Percentiles rank a stretch among this genome's conserved stretches.
Conservation (phyloP, 2,329 filamentous ascomycete species). For the Shiraia sp. region DNA sequence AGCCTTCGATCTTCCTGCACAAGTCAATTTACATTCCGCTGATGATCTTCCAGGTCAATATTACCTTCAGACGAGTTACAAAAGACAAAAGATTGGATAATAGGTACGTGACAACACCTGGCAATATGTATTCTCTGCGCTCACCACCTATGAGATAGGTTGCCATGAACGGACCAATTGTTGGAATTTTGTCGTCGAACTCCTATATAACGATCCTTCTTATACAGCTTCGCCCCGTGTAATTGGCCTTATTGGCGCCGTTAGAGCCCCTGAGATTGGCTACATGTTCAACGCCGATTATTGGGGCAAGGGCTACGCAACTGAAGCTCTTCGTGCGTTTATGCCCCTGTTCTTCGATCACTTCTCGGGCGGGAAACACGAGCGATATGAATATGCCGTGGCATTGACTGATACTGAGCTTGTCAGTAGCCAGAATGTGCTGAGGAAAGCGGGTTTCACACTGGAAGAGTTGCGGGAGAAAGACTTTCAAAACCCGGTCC, state of each 20-base stretch:
- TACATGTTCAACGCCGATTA: constrained; percentile 48
- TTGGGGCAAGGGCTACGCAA: constrained; percentile 50
- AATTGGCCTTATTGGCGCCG: constrained; percentile 49
- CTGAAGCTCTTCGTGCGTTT: constrained; percentile 49
- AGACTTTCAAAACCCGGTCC: constrained; percentile 43
- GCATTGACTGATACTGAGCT: constrained; percentile 57
- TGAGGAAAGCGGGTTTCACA: constrained; percentile 61
- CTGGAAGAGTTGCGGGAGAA: constrained; percentile 49
- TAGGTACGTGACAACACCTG: constrained; percentile 15
- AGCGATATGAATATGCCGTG: constrained; percentile 44
- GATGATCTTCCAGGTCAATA: constrained; percentile 46
- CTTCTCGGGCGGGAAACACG: constrained; percentile 31
- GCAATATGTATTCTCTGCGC: background rate
- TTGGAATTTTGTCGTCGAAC: constrained; percentile 63
- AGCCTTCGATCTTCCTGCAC: constrained; percentile 10
- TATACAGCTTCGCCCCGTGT: constrained; percentile 28
- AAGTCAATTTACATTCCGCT: constrained; percentile 2
- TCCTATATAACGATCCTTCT: constrained; percentile 31
- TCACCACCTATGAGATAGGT: background rate
- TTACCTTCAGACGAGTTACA: constrained; percentile 56
- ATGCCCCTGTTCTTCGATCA: constrained; percentile 47
- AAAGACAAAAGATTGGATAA: constrained; percentile 43
- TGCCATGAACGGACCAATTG: constrained; percentile 43
- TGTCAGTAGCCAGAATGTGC: constrained; percentile 57
- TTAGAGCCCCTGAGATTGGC: constrained; percentile 48